phyloP scores from a whole-genome alignment of 768 basidiomycete species.

The Hydnomerulius pinastri region DNA sequence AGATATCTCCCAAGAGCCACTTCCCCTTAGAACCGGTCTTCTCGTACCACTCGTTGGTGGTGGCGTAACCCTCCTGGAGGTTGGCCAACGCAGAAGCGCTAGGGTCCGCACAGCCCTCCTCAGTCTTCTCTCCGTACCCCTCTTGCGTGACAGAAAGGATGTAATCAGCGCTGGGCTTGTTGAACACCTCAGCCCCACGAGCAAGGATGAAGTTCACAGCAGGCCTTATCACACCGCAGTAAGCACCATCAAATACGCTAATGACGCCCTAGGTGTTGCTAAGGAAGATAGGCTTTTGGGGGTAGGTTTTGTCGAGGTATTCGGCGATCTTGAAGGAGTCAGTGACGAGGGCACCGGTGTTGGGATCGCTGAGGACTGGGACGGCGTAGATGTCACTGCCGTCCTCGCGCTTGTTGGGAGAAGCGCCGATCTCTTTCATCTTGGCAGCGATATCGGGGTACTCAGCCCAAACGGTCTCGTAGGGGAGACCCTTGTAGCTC shows the following conservation, averaged over 20 bases:
- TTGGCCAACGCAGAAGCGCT: conserved; percentile 29
- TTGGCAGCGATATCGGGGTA: conserved; percentile 31
- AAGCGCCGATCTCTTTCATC: conserved; percentile 28
- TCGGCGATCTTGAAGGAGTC: conserved; percentile 36
- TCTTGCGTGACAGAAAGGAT: conserved; percentile 40
- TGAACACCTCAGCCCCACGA: conserved; percentile 30
- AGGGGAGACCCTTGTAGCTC: conserved; percentile 35
- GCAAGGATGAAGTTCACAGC: conserved; percentile 19
- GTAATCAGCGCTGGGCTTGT: conserved; percentile 36
- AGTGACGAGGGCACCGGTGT: conserved; percentile 26
- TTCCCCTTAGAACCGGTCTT: conserved; percentile 22
- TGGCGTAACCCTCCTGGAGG: conserved; percentile 15
- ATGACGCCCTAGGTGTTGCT: conserved; percentile 23
- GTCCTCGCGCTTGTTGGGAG: conserved; percentile 17
- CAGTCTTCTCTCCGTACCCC: conserved; percentile 37
- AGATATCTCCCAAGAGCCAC: conserved; percentile 32
- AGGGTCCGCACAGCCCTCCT: conserved; percentile 42
- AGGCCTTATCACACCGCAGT: not conserved
- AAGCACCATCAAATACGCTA: conserved; percentile 14
- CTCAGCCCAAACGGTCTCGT: conserved; percentile 36
- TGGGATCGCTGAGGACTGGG: conserved; percentile 37
- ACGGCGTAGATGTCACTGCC: conserved; percentile 29
- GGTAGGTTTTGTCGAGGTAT: conserved; percentile 39
- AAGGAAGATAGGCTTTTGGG: conserved; percentile 31
- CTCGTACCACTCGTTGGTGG: conserved; percentile 22